Conservation (phyloP, 345 rosid species). For the Cochlearia excelsa region DNA sequence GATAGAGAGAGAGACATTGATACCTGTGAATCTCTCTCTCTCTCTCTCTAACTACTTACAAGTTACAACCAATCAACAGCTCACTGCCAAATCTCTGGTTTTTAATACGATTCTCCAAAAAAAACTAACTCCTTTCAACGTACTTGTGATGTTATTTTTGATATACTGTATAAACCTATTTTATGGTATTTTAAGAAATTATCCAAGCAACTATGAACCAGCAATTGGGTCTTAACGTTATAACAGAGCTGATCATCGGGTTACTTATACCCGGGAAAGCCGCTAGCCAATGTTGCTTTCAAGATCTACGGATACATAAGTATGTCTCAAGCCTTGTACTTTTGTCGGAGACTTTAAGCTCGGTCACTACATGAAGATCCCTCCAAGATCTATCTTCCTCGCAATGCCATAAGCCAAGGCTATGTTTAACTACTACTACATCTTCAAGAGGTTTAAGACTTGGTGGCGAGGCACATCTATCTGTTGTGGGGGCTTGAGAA, state of each 20-base stretch:
- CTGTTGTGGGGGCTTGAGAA: slow-evolving; percentile 64
- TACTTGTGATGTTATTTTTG: no score
- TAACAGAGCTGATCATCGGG: slow-evolving; percentile 74
- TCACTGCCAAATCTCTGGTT: slow-evolving; percentile 26
- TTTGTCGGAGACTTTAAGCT: slow-evolving; percentile 67
- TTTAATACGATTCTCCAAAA: background rate
- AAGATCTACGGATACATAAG: slow-evolving; percentile 83
- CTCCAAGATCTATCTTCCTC: slow-evolving; percentile 71
- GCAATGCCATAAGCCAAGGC: slow-evolving; percentile 63
- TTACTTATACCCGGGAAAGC: slow-evolving; percentile 69
- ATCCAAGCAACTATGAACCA: slow-evolving; percentile 79
- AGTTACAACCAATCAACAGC: slow-evolving; percentile 36
- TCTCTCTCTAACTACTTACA: slow-evolving; percentile 29
- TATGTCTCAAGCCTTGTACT: slow-evolving; percentile 70
- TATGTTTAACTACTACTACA: slow-evolving; percentile 53
- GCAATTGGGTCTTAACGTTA: slow-evolving; percentile 74
- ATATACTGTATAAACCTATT: no score
- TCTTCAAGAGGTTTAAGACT: slow-evolving; percentile 49
- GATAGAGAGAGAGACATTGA: slow-evolving; percentile 1
- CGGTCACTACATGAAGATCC: slow-evolving; percentile 37
- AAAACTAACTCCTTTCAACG: slow-evolving; percentile 15
- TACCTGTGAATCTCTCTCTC: background rate
- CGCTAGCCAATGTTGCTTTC: slow-evolving; percentile 82
- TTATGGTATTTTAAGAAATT: slow-evolving; percentile 33
- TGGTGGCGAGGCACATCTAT: slow-evolving; percentile 67